Percentiles rank a stretch among this genome's conserved stretches.
Evolutionary conservation across 2,329 filamentous ascomycete species (phyloP).

Genomic region (Colletotrichum lini): DNA sequence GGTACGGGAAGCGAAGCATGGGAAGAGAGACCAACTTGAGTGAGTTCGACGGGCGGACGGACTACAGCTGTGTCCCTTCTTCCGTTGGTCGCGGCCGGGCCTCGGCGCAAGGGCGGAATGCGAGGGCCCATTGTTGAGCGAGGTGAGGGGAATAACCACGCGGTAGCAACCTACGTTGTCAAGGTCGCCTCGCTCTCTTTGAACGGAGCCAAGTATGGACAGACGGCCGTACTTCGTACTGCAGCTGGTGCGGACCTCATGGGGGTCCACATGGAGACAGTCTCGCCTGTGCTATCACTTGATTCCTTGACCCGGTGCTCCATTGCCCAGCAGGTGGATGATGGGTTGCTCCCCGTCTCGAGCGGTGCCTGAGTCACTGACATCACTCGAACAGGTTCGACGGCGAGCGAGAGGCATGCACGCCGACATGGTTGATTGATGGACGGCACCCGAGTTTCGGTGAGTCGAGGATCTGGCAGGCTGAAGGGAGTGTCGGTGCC

Average conservation of each 20-base stretch:
- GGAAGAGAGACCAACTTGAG: neutral
- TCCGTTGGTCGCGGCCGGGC: neutral
- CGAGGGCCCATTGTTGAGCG: constrained; percentile 7
- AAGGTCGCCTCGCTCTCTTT: constrained; percentile 30
- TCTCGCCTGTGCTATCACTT: constrained; percentile 39
- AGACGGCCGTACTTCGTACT: constrained; percentile 26
- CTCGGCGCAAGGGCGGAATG: constrained; percentile 24
- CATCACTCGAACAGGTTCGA: constrained; percentile 23
- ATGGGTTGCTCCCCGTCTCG: neutral
- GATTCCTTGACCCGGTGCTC: constrained; percentile 21
- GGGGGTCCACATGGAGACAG: constrained; percentile 28
- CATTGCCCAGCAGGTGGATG: constrained; percentile 12
- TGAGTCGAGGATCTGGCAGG: constrained; percentile 5
- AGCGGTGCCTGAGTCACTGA: constrained; percentile 31
- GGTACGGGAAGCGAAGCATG: neutral
- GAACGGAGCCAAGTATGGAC: constrained; percentile 26
- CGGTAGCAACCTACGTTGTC: constrained; percentile 22
- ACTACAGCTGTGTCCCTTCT: constrained; percentile 6
- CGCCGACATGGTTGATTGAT: neutral
- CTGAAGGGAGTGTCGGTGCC: constrained; percentile 14
- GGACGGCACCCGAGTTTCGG: constrained; percentile 10
- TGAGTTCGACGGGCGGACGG: neutral
- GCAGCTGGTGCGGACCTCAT: constrained; percentile 35
- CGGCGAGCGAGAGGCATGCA: neutral
- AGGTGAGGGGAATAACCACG: constrained; percentile 15